phyloP scores from a whole-genome alignment of 129 eudicot genomes.

The Kitagawia praeruptora region DNA sequence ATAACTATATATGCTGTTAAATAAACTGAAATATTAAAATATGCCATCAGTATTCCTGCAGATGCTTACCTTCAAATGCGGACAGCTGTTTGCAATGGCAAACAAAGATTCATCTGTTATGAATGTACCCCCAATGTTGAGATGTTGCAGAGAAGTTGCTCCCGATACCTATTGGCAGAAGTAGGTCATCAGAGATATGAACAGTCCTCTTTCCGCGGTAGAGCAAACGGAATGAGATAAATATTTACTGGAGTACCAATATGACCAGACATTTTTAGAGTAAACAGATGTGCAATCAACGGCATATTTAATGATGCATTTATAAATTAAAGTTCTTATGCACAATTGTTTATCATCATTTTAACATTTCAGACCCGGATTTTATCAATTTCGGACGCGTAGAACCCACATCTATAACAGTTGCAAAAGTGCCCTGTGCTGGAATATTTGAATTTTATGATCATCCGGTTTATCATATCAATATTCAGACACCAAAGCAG shows the following conservation, averaged over 20 bases:
- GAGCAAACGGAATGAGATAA: not conserved
- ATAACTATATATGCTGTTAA: not conserved
- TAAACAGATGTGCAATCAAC: not conserved
- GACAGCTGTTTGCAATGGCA: constrained; percentile 76
- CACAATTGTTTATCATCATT: not conserved
- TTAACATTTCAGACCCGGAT: not conserved
- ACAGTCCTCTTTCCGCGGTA: not conserved
- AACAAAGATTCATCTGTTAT: constrained; percentile 76
- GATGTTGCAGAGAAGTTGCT: constrained; percentile 73
- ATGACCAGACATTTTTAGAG: not conserved
- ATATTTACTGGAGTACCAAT: not conserved
- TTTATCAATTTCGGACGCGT: not conserved
- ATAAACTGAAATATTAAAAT: not conserved
- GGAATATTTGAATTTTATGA: not conserved
- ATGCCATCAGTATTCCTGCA: not conserved
- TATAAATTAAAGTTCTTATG: not conserved
- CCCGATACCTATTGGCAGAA: constrained; percentile 50
- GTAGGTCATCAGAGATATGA: not conserved
- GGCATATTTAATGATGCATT: not conserved
- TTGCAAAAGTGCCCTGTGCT: not conserved
- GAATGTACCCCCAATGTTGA: constrained; percentile 92
- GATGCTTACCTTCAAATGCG: constrained; percentile 58
- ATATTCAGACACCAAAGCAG: not conserved
- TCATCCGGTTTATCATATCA: not conserved
- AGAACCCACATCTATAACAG: not conserved